Conservation (phyloP, 331 rosid genomes). For the Ulmus americana region DNA sequence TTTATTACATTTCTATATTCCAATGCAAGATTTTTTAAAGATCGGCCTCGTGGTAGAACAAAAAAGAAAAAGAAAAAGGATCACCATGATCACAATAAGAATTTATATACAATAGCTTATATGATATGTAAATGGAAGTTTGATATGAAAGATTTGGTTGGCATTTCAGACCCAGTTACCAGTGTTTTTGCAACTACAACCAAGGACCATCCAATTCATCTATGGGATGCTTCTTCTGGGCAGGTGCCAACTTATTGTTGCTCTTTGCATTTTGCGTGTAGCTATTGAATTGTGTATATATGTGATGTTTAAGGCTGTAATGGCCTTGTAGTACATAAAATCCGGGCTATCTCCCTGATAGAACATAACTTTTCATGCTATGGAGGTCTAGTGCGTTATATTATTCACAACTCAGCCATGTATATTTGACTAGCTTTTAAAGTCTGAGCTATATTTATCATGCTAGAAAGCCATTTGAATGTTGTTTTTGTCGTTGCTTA, state of each 20-base stretch:
- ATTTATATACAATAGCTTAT: background rate
- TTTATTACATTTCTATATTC: slow-evolving; percentile 16
- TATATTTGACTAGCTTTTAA: background rate
- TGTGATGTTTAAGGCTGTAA: background rate
- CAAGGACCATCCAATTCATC: slow-evolving; percentile 93
- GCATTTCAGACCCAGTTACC: slow-evolving; percentile 64
- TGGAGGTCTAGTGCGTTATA: background rate
- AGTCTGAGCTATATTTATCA: background rate
- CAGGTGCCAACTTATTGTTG: slow-evolving; percentile 43
- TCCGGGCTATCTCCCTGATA: background rate
- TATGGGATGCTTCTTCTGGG: slow-evolving; percentile 92
- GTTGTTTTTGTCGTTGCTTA: slow-evolving; percentile 11
- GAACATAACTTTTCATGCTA: background rate
- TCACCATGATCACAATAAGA: background rate
- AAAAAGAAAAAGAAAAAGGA: background rate
- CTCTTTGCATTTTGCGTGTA: slow-evolving; percentile 3
- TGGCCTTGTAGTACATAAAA: slow-evolving; percentile 4
- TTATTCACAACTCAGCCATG: background rate
- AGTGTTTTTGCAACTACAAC: slow-evolving; percentile 82
- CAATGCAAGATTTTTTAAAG: slow-evolving; percentile 1
- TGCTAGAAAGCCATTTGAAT: background rate
- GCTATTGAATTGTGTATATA: background rate
- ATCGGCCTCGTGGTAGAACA: background rate
- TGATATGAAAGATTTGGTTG: slow-evolving; percentile 21
- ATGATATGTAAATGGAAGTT: slow-evolving; percentile 6